phyloP scores from a whole-genome alignment of 2,329 filamentous ascomycete genomes.

The Thielaviopsis euricoi region DNA sequence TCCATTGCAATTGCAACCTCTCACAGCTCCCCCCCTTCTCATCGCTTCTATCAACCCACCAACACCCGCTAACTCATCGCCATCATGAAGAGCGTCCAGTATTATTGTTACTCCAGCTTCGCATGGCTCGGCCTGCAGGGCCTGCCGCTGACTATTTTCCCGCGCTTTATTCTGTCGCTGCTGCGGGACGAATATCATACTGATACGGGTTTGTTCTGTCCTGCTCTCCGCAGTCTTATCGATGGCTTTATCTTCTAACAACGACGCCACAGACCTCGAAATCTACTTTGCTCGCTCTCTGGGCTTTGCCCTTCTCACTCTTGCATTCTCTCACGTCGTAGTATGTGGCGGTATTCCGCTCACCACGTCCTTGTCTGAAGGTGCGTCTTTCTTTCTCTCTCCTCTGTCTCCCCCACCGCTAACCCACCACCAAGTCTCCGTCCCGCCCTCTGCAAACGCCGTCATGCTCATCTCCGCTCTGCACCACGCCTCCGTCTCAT shows the following conservation, averaged over 20 bases:
- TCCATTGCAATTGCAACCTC: too few relatives aligned
- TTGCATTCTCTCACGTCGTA: conserved; percentile 48
- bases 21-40: too few relatives aligned
- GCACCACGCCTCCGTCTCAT: conserved; percentile 46
- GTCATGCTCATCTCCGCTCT: conserved; percentile 47
- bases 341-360: conserved; percentile 57
- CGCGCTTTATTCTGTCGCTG: conserved; percentile 29
- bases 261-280: conserved; percentile 39
- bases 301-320: conserved; percentile 47
- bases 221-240: too few relatives aligned
- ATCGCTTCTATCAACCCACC: too few relatives aligned
- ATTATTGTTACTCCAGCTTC: conserved; percentile 34
- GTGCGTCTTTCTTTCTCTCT: conserved; percentile 16
- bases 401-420: neutral
- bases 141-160: conserved; percentile 30
- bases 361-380: conserved; percentile 26
- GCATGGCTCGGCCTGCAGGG: conserved; percentile 34
- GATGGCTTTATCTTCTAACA: too few relatives aligned
- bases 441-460: conserved; percentile 48
- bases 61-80: too few relatives aligned
- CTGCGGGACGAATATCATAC: conserved; percentile 21
- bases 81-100: conserved; percentile 27
- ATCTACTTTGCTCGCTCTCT: conserved; percentile 58
- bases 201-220: conserved; percentile 18
- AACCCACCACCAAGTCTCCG: conserved; percentile 15